Evolutionary conservation across 2,329 filamentous ascomycete genomes (phyloP).

Genomic region (Hymenoscyphus scutula): DNA sequence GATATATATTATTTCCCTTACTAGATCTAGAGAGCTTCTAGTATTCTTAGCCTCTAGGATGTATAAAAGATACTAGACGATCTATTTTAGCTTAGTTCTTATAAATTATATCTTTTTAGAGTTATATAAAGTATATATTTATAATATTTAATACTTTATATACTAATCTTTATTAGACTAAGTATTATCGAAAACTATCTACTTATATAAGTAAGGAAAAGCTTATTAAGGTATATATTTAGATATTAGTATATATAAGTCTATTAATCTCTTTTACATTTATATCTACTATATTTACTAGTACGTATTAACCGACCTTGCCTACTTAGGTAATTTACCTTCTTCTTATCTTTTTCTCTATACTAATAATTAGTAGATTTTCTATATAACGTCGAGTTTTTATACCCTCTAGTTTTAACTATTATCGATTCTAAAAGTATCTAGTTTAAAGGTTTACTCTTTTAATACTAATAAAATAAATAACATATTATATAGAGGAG

Average conservation of each 20-base stretch:
- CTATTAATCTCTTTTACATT: neutral
- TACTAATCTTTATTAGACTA: neutral
- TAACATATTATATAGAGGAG: neutral
- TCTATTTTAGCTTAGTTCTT: conserved; percentile 2
- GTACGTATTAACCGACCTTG: neutral
- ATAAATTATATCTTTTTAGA: neutral
- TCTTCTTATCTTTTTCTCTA: neutral
- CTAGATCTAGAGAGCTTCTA: neutral
- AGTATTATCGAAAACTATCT: conserved; percentile 3
- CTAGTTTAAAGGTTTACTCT: neutral
- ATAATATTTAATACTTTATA: neutral
- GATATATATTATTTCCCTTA: conserved; percentile 4
- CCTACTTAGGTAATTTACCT: no score
- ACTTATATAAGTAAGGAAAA: neutral
- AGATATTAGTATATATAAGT: neutral
- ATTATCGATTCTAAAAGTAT: neutral
- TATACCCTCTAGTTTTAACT: neutral
- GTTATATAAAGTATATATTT: no score
- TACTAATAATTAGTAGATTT: neutral
- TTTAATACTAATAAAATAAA: neutral
- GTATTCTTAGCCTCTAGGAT: neutral
- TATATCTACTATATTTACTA: neutral
- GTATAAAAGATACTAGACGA: neutral
- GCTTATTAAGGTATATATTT: neutral
- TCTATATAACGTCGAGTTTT: neutral